Evolutionary conservation across 163 green algal genomes (phyloP).

Genomic region (Chloroidium sp.): DNA sequence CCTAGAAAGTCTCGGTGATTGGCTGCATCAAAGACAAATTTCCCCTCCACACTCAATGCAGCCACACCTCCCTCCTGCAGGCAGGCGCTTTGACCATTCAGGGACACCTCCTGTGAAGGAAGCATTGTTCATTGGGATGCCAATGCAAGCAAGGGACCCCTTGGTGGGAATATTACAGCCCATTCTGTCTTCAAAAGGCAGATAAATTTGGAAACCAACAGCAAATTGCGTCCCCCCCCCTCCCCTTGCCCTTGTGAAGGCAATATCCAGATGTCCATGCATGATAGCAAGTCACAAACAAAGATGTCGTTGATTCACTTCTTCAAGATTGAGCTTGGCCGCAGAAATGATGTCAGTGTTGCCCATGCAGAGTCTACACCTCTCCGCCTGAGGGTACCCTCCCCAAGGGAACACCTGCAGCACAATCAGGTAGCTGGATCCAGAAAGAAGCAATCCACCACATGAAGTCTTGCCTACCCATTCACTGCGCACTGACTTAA

Average conservation of each 20-base stretch:
- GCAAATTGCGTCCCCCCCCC: too few relatives aligned
- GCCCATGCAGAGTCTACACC: background rate
- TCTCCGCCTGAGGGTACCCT: conserved; percentile 24
- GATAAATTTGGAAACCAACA: too few relatives aligned
- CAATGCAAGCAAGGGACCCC: background rate
- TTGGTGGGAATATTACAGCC: background rate
- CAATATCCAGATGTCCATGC: background rate
- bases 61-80: conserved; percentile 20
- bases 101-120: background rate
- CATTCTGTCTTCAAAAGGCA: background rate
- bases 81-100: background rate
- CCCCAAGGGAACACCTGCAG: conserved; percentile 41
- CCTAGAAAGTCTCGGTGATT: conserved; percentile 77
- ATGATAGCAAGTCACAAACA: background rate
- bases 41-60: conserved; percentile 46
- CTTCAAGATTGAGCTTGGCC: background rate
- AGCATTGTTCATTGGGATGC: background rate
- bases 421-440: too few relatives aligned
- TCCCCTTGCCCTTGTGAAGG: background rate
- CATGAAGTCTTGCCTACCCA: too few relatives aligned
- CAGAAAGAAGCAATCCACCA: too few relatives aligned
- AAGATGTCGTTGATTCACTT: background rate
- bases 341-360: background rate
- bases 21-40: conserved; percentile 81
- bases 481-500: too few relatives aligned